phyloP scores from a whole-genome alignment of 148 eudicot species.

The Fagopyrum esculentum region DNA sequence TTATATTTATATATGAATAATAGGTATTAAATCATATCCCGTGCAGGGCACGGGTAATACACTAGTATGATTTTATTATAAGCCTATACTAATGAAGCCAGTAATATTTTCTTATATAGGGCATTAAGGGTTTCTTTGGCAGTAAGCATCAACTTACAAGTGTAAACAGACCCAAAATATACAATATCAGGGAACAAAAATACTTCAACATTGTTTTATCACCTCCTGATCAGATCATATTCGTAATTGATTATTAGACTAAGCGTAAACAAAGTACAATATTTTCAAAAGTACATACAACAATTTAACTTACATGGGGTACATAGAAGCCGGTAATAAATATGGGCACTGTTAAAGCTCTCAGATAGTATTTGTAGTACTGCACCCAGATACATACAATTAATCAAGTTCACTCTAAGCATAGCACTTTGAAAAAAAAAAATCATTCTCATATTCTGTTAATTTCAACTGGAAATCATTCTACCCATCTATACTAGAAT shows the following conservation, averaged over 20 bases:
- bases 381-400: slow-evolving; percentile 25
- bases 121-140: too few species aligned
- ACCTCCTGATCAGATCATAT: not conserved
- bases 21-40: too few species aligned
- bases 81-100: not conserved
- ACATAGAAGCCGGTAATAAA: slow-evolving; percentile 40
- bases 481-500: not conserved
- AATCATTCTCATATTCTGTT: not conserved
- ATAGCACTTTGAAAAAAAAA: not conserved
- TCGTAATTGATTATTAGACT: not conserved
- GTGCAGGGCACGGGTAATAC: too few species aligned
- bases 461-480: not conserved
- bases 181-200: not conserved
- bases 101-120: not conserved
- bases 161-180: not conserved
- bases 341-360: slow-evolving; percentile 60
- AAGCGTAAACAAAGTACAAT: not conserved
- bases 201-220: not conserved
- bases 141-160: too few species aligned
- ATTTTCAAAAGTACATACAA: not conserved
- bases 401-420: not conserved
- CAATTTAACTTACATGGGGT: slow-evolving; percentile 60
- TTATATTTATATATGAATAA: too few species aligned
- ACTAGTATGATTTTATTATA: not conserved
- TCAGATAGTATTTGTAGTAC: slow-evolving; percentile 60